Base-by-base conservation (phyloP, 176 grass and related monocot species). In the Cenchrus fungigraminus region DNA sequence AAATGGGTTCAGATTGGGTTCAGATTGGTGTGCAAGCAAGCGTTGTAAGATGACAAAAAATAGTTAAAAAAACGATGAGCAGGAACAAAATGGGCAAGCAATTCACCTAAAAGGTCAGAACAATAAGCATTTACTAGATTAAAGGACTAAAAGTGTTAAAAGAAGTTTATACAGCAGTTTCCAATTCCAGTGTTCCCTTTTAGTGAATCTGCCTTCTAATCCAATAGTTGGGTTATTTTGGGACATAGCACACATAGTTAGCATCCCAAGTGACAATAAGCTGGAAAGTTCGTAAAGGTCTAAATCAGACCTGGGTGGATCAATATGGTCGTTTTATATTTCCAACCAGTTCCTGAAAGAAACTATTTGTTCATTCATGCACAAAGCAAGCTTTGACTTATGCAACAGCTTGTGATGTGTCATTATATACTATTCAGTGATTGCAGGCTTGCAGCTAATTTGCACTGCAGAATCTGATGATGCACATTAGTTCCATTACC, bases 381-480 rank as follows among this genome's bases (percentile, higher is more conserved):
- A 65, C 10, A 10, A 45, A 57, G 64, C 68, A n/a, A 46, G 1
- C 45, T 34, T 20, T 37, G 12, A 72, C 61, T 57, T 37, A 55
- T 57, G 34, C 11, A 71, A 25, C 22, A 40, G 56, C 10, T 32
- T 63, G 4, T 72, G 12, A 13, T 57, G 45, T 49, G 47, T 81
- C 78, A 62, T 62, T 78, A 5, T 45, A 6, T 19, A 19, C 15
- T 76, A 37, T 61, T 50, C 22, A 71, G 5, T 63, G 37, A 57
- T 80, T 83, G 50, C 34, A 34, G 34, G 34, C 34, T 34, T 34
- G 34, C 69, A 76, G 79, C 32, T 68, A 50, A 17, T 42, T 52
- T 71, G 16, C 34, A 54, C 6, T 64, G 46, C 15, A 72, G 2
- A 59, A 34, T 34, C 34, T 34, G 34, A 34, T 34, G 34, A 34